These are phyloP conservation scores for Pseudogymnoascus verrucosus DNA, from an alignment of 2,329 filamentous ascomycete species.

Conservation along the genomic window DNA sequence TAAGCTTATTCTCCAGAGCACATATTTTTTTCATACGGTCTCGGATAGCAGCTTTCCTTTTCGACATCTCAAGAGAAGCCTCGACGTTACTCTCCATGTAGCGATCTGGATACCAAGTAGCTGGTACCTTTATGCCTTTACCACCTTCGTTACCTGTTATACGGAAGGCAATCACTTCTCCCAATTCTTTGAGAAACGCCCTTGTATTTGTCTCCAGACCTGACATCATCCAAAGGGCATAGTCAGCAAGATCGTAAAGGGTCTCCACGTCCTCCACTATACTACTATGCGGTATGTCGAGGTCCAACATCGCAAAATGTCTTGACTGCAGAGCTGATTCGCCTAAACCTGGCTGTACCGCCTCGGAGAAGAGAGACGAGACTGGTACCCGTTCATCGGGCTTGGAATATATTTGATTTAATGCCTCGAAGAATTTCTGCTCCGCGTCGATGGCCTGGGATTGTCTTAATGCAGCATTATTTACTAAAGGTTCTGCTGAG, in stretches of 20 bases:
- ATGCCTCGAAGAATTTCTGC: constrained; percentile 18
- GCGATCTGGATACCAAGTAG: constrained; percentile 45
- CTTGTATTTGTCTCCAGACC: constrained; percentile 18
- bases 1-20: constrained; percentile 22
- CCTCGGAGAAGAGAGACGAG: constrained; percentile 9
- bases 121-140: constrained; percentile 42
- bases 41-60: constrained; percentile 20
- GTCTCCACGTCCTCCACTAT: constrained; percentile 19
- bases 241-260: constrained; percentile 28
- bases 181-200: constrained; percentile 28
- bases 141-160: constrained; percentile 33
- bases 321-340: constrained; percentile 9
- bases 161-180: constrained; percentile 43
- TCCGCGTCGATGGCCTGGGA: constrained; percentile 16
- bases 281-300: constrained; percentile 21
- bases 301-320: constrained; percentile 26
- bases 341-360: constrained; percentile 1
- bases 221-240: constrained; percentile 22
- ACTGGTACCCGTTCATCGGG: constrained; percentile 9
- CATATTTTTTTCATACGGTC: constrained; percentile 24
- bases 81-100: constrained; percentile 40
- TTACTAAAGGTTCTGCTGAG: constrained; percentile 41
- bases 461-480: constrained; percentile 20
- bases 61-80: constrained; percentile 38
- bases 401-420: background rate